Evolutionary conservation across 176 grass and related monocot genomes (phyloP), one percentile per base, ranked within the genome.

Genomic region (Avena atlantica): DNA sequence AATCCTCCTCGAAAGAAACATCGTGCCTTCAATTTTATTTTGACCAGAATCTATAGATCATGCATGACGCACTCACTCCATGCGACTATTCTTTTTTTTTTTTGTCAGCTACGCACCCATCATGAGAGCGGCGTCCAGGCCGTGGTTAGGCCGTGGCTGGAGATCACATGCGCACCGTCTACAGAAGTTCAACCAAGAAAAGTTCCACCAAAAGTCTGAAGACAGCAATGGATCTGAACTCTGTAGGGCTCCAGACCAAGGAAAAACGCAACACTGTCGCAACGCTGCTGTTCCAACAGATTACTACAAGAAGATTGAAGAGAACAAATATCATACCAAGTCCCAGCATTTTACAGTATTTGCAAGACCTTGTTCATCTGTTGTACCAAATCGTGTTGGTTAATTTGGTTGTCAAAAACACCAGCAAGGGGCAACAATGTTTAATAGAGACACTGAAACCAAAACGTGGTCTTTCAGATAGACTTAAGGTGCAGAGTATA

Each of bases 341-440:
- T 49, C 71, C 7, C n/a, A 25, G 71, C 45, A 50, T 24, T 74
- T n/a, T 74, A 50, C 10, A 74, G 21, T 25, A 15, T 74, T 49
- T 74, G 70, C 70, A 74, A 50, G 45, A 50, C 1, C n/a, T 50
- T 74, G 71, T 74, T 49, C 45, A 75, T 14, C 14, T 76, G 48
- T 17, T 76, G 49, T 19, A 5, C 24, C 55, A 8, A 17, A 77
- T 40, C 20, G 3, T 9, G 15, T 51, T 13, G 16, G 68, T 12
- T 42, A 42, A 42, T 42, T n/a, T 31, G 25, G 2, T 34, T 71
- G 31, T 20, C 42, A 1, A n/a, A 71, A 70, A 70, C 9, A 20
- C 36, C 37, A 71, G 17, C 68, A 71, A 71, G 17, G 19, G 37
- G 37, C 9, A 3, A 45, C 36, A 42, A 40, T 9, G 16, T 70